Base-by-base conservation (phyloP, 1,139 yeast genomes). In the Candida gigantensis region DNA sequence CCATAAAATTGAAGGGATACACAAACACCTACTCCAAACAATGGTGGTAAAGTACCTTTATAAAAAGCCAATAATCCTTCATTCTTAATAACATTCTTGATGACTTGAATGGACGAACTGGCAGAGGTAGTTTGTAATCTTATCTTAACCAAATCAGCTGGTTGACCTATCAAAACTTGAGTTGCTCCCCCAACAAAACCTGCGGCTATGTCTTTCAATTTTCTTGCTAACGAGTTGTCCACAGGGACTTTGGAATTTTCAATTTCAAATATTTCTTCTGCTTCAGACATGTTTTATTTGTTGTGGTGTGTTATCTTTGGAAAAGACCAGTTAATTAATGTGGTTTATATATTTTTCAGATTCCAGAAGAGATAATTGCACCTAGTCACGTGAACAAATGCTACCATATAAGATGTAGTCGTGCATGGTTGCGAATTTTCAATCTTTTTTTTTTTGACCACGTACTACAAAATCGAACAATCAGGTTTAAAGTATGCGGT, bases 1-100 rank as follows among this genome's bases (percentile, higher is more conserved):
- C 90, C 88, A 49, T 82, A 83, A 55, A 83, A 83, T 52, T 83
- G 89, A 20, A 81, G 65, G 4, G 87, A 79, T 3, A 82, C 89
- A 61, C 90, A 83, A 2, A 77, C 83, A 1, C 89, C 89, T 3
- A 82, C 89, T 2, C 84, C 78, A 39, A 75, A 57, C 20, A 67
- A 51, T 2, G 76, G 77, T 1, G 77, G 65, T 28, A 69, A 48
- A 0, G 77, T 71, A 1, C 77, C 76, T 44, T 71, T 70, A 48
- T 71, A 77, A 55, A 82, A 82, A 1, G 88, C 87, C n/a, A 66
- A 48, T 2, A 74, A 51, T 2, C 88, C 88, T 58, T 82, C 88
- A 36, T 75, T 74, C 32, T 64, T 61, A 21, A 82, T 43, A 2
- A 85, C 84, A 36, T 72, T 69, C 30, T 65, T 65, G 37, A 82